Percentiles rank a stretch among this genome's conserved stretches.
These are phyloP conservation scores for Drosera spatulata DNA, from an alignment of 179 eudicot species.

Conservation along the genomic window DNA sequence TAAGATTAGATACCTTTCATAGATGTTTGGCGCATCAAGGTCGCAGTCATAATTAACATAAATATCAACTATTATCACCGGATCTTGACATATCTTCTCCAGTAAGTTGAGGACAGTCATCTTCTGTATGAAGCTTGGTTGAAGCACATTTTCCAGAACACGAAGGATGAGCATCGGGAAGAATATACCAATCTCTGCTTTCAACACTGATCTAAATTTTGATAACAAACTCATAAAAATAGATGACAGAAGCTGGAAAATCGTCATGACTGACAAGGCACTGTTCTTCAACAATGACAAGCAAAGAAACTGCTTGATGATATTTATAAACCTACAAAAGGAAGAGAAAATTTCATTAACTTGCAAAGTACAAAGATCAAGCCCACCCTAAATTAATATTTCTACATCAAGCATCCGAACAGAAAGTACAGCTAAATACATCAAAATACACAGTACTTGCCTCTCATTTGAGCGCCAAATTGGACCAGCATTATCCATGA, in stretches of 20 bases:
- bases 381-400: no score
- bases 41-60: slow-evolving; percentile 99
- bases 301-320: slow-evolving; percentile 84
- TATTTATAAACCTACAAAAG: slow-evolving; percentile 77
- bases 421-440: no score
- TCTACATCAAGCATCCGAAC: no score
- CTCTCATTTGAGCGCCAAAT: slow-evolving; percentile 81
- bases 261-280: slow-evolving; percentile 86
- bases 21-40: slow-evolving; percentile 89
- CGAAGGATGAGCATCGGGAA: slow-evolving; percentile 95
- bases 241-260: slow-evolving; percentile 89
- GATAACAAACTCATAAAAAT: slow-evolving; percentile 66
- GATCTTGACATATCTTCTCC: slow-evolving; percentile 83
- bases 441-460: slow-evolving; percentile 23
- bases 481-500: slow-evolving; percentile 73
- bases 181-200: slow-evolving; percentile 90
- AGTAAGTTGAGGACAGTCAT: slow-evolving; percentile 90
- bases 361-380: not conserved
- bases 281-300: slow-evolving; percentile 90
- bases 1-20: slow-evolving; percentile 64
- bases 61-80: slow-evolving; percentile 71
- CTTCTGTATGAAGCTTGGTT: slow-evolving; percentile 95
- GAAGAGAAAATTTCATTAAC: slow-evolving; percentile 7
- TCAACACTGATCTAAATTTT: slow-evolving; percentile 80
- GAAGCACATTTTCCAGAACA: slow-evolving; percentile 87